phyloP scores from a whole-genome alignment of 768 basidiomycete species.

The Lentinus brumalis region DNA sequence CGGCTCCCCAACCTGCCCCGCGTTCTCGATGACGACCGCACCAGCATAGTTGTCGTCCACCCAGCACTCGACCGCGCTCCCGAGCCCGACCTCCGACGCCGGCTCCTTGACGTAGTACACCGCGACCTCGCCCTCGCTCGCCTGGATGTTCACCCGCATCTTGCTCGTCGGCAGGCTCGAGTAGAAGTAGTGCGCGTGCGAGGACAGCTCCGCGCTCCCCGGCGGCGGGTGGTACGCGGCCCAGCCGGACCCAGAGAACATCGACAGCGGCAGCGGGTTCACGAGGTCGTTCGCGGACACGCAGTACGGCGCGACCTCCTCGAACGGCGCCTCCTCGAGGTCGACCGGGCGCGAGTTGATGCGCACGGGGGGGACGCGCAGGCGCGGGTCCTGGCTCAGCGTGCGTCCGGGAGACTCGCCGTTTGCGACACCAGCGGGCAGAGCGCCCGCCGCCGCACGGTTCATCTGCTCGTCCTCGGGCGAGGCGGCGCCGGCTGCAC shows the following conservation, averaged over 20 bases:
- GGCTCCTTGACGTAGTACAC: constrained; percentile 88
- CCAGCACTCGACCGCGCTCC: constrained; percentile 87
- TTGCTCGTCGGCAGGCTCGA: constrained; percentile 83
- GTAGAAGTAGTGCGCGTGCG: constrained; percentile 88
- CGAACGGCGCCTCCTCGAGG: constrained; percentile 50
- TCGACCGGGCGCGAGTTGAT: constrained; percentile 65
- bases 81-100: constrained; percentile 50
- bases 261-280: constrained; percentile 91
- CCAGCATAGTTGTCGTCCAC: constrained; percentile 94
- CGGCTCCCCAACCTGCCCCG: constrained; percentile 60
- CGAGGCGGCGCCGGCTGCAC: constrained; percentile 45
- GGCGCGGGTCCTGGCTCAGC: constrained; percentile 30
- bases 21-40: constrained; percentile 75
- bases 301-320: constrained; percentile 90
- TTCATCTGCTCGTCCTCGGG: constrained; percentile 36
- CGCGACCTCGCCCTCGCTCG: constrained; percentile 89
- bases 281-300: constrained; percentile 97
- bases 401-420: constrained; percentile 18
- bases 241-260: constrained; percentile 97
- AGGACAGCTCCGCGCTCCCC: constrained; percentile 41
- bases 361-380: constrained; percentile 68
- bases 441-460: constrained; percentile 10
- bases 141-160: constrained; percentile 80
- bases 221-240: constrained; percentile 68
- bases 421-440: constrained; percentile 18